Conservation (phyloP, 1,284 basidiomycete species). For the Apiotrichum gamsii region DNA sequence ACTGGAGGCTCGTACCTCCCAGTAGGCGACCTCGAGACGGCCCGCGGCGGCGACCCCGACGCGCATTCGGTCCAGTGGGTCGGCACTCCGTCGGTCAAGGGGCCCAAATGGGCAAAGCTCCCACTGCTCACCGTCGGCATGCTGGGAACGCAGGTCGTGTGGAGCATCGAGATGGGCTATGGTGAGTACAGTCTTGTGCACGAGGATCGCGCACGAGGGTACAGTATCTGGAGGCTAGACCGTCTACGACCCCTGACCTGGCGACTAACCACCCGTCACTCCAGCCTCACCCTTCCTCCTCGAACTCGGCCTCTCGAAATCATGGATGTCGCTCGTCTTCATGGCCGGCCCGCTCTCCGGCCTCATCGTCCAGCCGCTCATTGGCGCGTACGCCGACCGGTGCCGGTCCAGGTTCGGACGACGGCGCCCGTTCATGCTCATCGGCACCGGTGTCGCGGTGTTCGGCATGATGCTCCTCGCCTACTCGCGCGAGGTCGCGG, state of each 20-base stretch:
- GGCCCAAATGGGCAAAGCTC: conserved; percentile 59
- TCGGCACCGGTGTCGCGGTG: conserved; percentile 62
- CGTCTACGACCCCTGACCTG: no score
- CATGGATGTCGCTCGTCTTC: conserved; percentile 83
- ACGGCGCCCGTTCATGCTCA: conserved; percentile 76
- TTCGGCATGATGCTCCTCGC: conserved; percentile 75
- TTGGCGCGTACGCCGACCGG: conserved; percentile 77
- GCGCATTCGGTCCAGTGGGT: conserved; percentile 51
- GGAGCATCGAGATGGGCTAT: conserved; percentile 89
- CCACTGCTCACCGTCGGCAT: conserved; percentile 70
- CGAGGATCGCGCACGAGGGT: no score
- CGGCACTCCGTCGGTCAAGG: conserved; percentile 55
- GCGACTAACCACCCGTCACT: not conserved
- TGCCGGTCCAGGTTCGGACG: conserved; percentile 79
- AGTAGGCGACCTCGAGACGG: conserved; percentile 22
- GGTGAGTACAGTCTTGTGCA: conserved; percentile 53
- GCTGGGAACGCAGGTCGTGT: conserved; percentile 74
- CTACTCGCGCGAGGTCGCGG: conserved; percentile 69
- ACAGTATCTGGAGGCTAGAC: no score
- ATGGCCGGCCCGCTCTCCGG: conserved; percentile 89
- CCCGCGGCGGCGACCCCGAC: conserved; percentile 23
- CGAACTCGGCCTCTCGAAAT: conserved; percentile 80
- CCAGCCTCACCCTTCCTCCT: conserved; percentile 83
- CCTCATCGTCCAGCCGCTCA: conserved; percentile 83
- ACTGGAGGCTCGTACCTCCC: conserved; percentile 30